These are phyloP conservation scores for Colletotrichum orchidophilum DNA, from an alignment of 2,329 filamentous ascomycete genomes.

Conservation along the genomic window DNA sequence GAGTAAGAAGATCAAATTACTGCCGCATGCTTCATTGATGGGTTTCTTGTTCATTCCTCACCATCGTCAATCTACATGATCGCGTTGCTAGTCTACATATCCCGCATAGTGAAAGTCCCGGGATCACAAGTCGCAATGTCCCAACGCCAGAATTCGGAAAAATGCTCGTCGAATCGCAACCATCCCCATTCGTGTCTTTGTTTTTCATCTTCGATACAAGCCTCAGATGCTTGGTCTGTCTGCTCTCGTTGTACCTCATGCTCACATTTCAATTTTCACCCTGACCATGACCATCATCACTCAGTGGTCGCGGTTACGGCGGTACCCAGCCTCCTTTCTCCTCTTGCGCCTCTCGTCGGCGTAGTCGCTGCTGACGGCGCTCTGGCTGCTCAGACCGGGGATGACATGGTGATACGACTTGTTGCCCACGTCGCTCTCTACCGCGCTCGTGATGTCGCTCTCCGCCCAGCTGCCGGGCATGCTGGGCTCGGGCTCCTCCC, in stretches of 20 bases:
- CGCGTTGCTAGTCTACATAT: constrained; percentile 20
- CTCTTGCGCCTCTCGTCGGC: constrained; percentile 55
- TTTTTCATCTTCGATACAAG: neutral
- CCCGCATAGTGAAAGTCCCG: neutral
- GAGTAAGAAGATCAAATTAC: neutral
- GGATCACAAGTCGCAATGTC: neutral
- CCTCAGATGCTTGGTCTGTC: neutral
- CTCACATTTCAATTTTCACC: neutral
- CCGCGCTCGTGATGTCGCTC: constrained; percentile 47
- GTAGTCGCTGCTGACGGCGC: constrained; percentile 47
- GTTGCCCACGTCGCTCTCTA: constrained; percentile 61
- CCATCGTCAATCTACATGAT: constrained; percentile 28
- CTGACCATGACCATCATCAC: neutral
- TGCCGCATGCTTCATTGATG: neutral
- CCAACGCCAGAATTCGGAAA: constrained; percentile 17
- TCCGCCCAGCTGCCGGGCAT: constrained; percentile 49
- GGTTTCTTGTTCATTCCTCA: neutral
- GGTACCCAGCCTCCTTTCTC: constrained; percentile 46
- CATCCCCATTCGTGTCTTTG: neutral
- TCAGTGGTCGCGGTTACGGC: constrained; percentile 38
- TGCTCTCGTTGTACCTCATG: neutral
- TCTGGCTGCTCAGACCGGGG: constrained; percentile 56
- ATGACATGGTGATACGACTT: constrained; percentile 67
- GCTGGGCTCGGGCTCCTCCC: constrained; percentile 37
- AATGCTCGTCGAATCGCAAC: constrained; percentile 14